phyloP scores from a whole-genome alignment of 139 green algal species.

The Micractinium sp. region DNA sequence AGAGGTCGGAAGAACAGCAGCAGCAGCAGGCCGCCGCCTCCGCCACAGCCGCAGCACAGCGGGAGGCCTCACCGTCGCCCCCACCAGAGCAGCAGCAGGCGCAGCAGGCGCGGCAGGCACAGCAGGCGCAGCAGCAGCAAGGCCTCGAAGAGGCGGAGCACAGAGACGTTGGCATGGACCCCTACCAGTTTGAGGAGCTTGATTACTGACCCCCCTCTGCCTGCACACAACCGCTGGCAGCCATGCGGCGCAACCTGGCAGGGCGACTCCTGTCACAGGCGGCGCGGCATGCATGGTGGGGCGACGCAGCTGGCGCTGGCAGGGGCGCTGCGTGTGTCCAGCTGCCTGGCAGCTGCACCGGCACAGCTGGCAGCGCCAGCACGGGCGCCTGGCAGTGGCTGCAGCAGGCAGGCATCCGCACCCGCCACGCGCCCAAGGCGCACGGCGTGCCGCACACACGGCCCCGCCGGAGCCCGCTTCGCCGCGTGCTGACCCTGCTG shows the following conservation, averaged over 20 bases:
- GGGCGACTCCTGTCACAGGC: not conserved
- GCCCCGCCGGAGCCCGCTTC: not conserved
- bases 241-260: slow-evolving; percentile 10
- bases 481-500: not conserved
- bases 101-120: not conserved
- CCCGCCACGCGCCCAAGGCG: not conserved
- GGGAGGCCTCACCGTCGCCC: not conserved
- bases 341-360: not conserved
- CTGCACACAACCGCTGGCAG: not conserved
- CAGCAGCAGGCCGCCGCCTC: not conserved
- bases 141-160: not conserved
- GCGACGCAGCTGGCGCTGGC: not conserved
- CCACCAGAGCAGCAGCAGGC: not conserved
- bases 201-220: not conserved
- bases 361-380: too few relatives aligned
- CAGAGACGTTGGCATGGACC: not conserved
- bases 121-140: not conserved
- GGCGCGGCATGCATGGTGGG: not conserved
- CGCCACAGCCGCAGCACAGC: not conserved
- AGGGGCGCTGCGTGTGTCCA: not conserved
- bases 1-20: not conserved
- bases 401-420: not conserved
- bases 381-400: not conserved
- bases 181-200: not conserved
- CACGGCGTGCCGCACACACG: too few relatives aligned